These are phyloP conservation scores for Filobasidium wieringae DNA, from an alignment of 768 basidiomycete species.

Conservation along the genomic window DNA sequence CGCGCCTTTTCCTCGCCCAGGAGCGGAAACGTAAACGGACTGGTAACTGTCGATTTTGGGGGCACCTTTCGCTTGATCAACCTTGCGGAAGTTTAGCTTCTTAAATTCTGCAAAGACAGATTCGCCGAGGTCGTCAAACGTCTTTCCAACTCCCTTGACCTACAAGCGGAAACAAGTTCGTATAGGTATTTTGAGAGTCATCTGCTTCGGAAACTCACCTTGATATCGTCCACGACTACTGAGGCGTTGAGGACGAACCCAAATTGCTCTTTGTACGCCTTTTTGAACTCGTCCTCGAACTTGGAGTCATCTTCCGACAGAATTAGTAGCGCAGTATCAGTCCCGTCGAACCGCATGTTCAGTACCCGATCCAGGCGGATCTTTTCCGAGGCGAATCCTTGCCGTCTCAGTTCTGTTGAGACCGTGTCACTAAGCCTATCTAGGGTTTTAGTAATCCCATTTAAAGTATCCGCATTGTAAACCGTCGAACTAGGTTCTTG, in stretches of 20 bases:
- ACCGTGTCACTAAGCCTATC: conserved; percentile 59
- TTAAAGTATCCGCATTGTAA: conserved; percentile 50
- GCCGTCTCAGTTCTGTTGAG: conserved; percentile 53
- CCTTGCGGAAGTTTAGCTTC: conserved; percentile 42
- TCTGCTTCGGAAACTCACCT: conserved; percentile 45
- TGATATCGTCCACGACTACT: conserved; percentile 83
- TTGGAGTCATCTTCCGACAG: conserved; percentile 51
- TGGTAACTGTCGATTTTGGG: conserved; percentile 15
- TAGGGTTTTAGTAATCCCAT: conserved; percentile 52
- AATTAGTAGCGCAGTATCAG: conserved; percentile 81
- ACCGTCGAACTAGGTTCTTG: conserved; percentile 82
- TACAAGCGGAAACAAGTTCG: conserved; percentile 27
- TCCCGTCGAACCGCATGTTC: conserved; percentile 35
- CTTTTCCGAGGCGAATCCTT: conserved; percentile 68
- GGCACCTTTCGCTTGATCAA: conserved; percentile 31
- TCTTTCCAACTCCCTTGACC: conserved; percentile 83
- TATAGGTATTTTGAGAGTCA: neutral
- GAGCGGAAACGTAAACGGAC: conserved; percentile 23
- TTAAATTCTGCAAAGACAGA: conserved; percentile 67
- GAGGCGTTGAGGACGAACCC: conserved; percentile 82
- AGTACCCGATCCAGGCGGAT: conserved; percentile 58
- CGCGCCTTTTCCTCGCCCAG: conserved; percentile 12
- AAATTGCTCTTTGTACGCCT: conserved; percentile 72
- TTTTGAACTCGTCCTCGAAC: conserved; percentile 67
- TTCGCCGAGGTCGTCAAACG: conserved; percentile 65